phyloP scores from a whole-genome alignment of 2,329 filamentous ascomycete species.

The Ophiocordyceps camponoti-saundersi region DNA sequence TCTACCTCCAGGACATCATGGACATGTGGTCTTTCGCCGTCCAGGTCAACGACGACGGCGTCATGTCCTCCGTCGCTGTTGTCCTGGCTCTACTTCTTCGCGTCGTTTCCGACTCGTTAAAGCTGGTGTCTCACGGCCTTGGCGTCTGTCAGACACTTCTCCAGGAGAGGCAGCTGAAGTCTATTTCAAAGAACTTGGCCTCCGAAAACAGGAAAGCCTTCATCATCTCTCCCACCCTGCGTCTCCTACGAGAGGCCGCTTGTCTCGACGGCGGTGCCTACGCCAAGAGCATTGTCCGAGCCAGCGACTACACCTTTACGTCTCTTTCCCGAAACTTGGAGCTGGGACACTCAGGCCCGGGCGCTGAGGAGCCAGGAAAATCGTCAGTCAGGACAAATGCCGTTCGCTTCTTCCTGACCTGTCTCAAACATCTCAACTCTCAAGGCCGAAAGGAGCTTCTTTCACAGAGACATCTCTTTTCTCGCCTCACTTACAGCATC shows the following conservation, averaged over 20 bases:
- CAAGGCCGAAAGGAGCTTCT: conserved; percentile 71
- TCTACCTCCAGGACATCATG: conserved; percentile 63
- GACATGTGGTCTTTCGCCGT: conserved; percentile 77
- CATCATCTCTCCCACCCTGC: conserved; percentile 74
- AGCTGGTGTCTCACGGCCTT: conserved; percentile 59
- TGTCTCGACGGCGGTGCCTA: conserved; percentile 72
- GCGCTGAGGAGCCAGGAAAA: conserved; percentile 45
- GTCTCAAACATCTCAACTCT: conserved; percentile 60
- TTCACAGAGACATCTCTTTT: conserved; percentile 63
- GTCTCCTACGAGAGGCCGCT: conserved; percentile 72
- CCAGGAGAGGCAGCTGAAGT: conserved; percentile 63
- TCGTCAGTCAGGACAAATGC: conserved; percentile 74
- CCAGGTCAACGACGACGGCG: conserved; percentile 60
- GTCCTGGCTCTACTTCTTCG: conserved; percentile 69
- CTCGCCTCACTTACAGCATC: conserved; percentile 64
- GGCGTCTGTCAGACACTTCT: conserved; percentile 69
- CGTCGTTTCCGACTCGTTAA: conserved; percentile 55
- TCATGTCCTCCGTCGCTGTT: conserved; percentile 67
- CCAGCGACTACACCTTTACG: conserved; percentile 63
- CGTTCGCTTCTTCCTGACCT: conserved; percentile 62
- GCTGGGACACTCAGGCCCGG: conserved; percentile 41
- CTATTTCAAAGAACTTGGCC: conserved; percentile 63
- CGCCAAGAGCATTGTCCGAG: conserved; percentile 61
- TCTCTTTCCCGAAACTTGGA: conserved; percentile 67
- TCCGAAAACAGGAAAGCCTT: conserved; percentile 72